These are phyloP conservation scores for Phytophthora capsici DNA, from an alignment of 352 stramenopile genomes.

Conservation along the genomic window DNA sequence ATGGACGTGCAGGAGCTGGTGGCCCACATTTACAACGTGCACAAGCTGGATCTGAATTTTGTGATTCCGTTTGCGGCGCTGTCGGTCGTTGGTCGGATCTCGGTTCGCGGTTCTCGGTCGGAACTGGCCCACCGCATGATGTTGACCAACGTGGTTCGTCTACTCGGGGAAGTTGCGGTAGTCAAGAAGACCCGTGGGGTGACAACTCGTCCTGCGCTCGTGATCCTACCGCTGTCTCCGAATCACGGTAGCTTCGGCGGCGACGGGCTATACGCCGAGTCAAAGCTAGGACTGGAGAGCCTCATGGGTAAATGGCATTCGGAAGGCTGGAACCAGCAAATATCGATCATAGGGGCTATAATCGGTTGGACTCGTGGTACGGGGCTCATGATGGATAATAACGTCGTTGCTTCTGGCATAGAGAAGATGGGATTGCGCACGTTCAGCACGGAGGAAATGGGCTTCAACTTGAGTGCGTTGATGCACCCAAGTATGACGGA, in stretches of 20 bases:
- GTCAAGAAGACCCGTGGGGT: conserved; percentile 79
- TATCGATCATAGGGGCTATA: conserved; percentile 83
- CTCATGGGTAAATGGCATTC: conserved; percentile 89
- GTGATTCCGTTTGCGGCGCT: conserved; percentile 87
- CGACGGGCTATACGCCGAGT: conserved; percentile 89
- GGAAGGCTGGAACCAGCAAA: conserved; percentile 86
- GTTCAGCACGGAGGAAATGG: conserved; percentile 89
- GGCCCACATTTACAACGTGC: conserved; percentile 82
- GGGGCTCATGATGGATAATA: conserved; percentile 90
- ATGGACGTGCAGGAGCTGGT: conserved; percentile 75
- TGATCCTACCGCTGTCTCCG: conserved; percentile 81
- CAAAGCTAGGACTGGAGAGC: conserved; percentile 88
- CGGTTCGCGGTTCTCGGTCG: conserved; percentile 77
- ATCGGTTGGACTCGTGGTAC: conserved; percentile 91
- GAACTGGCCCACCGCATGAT: conserved; percentile 90
- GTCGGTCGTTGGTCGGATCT: conserved; percentile 81
- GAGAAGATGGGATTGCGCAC: conserved; percentile 85
- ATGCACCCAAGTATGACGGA: conserved; percentile 84
- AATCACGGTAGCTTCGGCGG: conserved; percentile 90
- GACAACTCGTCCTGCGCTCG: conserved; percentile 75
- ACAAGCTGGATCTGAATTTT: conserved; percentile 87
- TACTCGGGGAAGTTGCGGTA: conserved; percentile 79
- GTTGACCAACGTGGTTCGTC: conserved; percentile 86
- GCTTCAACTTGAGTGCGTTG: conserved; percentile 85
- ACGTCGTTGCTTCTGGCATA: conserved; percentile 83